These are phyloP conservation scores for Kurtzmaniella quercitrusa DNA, from an alignment of 1,139 yeast species.

Conservation along the genomic window DNA sequence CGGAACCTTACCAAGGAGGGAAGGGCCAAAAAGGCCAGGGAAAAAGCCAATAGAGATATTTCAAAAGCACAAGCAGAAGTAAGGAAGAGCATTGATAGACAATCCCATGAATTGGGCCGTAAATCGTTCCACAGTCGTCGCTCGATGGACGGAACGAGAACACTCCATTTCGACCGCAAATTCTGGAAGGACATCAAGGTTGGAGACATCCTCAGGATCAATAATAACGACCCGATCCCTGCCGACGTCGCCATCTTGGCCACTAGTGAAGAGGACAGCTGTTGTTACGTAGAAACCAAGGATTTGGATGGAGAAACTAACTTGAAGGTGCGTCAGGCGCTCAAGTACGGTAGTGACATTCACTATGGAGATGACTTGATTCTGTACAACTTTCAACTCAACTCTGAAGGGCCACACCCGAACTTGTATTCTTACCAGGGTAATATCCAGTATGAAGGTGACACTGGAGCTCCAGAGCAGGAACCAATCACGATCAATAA, in stretches of 20 bases:
- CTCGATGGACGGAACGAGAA: slow-evolving; percentile 12
- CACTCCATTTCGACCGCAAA: slow-evolving; percentile 28
- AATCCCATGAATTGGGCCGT: slow-evolving; percentile 12
- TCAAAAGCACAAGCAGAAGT: slow-evolving; percentile 9
- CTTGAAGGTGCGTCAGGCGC: slow-evolving; percentile 48
- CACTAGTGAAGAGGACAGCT: slow-evolving; percentile 50
- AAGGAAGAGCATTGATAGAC: slow-evolving; percentile 32
- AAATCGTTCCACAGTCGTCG: slow-evolving; percentile 20
- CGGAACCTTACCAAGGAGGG: slow-evolving; percentile 35
- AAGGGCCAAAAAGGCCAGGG: slow-evolving; percentile 28
- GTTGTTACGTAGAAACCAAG: slow-evolving; percentile 56
- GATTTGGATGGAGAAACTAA: slow-evolving; percentile 62
- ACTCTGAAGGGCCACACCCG: slow-evolving; percentile 55
- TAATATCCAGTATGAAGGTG: slow-evolving; percentile 36
- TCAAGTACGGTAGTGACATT: slow-evolving; percentile 38
- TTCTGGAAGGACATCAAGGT: slow-evolving; percentile 54
- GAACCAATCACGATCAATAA: slow-evolving; percentile 49
- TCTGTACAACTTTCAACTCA: slow-evolving; percentile 35
- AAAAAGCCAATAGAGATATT: slow-evolving; percentile 9
- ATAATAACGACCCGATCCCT: slow-evolving; percentile 55
- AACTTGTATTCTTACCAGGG: slow-evolving; percentile 54
- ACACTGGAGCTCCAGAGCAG: slow-evolving; percentile 16
- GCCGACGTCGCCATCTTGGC: slow-evolving; percentile 50
- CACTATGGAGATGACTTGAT: slow-evolving; percentile 42
- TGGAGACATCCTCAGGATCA: slow-evolving; percentile 50